Evolutionary conservation across 2,329 filamentous ascomycete genomes (phyloP).

Genomic region (Fusarium annulatum): DNA sequence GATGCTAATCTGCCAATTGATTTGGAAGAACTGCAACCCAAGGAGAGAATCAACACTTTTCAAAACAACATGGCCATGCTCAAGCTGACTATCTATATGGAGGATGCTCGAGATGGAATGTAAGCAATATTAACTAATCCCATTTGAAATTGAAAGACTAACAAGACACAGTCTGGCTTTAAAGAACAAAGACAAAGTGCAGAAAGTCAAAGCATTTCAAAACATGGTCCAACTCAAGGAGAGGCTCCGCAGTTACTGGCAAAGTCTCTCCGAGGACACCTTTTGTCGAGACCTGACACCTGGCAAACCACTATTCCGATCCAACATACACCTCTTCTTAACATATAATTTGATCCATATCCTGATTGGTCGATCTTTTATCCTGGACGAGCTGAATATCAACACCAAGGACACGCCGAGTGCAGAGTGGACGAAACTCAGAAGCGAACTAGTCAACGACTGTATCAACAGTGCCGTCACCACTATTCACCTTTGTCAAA

Average conservation of each 20-base stretch:
- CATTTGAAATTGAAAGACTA: neutral
- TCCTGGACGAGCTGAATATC: conserved; percentile 14
- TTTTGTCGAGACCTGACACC: conserved; percentile 35
- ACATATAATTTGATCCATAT: conserved; percentile 34
- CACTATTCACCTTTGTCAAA: conserved; percentile 32
- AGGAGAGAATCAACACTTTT: conserved; percentile 32
- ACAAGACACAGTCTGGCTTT: conserved; percentile 14
- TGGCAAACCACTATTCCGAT: conserved; percentile 35
- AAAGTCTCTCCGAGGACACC: conserved; percentile 23
- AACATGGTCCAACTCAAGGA: conserved; percentile 20
- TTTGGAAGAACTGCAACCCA: conserved; percentile 20
- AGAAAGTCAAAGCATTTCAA: neutral
- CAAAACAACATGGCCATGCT: conserved; percentile 31
- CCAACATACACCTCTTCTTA: conserved; percentile 37
- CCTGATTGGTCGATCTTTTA: conserved; percentile 35
- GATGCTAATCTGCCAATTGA: conserved; percentile 21
- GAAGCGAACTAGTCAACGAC: conserved; percentile 18
- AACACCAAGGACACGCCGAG: neutral
- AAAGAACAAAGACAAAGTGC: conserved; percentile 13
- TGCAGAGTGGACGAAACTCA: conserved; percentile 10
- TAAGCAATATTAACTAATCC: neutral
- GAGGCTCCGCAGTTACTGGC: conserved; percentile 22
- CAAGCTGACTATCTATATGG: conserved; percentile 37
- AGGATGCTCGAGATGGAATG: conserved; percentile 36
- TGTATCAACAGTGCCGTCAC: conserved; percentile 24